Base-by-base conservation (phyloP, 768 basidiomycete species). In the Cyathus striatus region DNA sequence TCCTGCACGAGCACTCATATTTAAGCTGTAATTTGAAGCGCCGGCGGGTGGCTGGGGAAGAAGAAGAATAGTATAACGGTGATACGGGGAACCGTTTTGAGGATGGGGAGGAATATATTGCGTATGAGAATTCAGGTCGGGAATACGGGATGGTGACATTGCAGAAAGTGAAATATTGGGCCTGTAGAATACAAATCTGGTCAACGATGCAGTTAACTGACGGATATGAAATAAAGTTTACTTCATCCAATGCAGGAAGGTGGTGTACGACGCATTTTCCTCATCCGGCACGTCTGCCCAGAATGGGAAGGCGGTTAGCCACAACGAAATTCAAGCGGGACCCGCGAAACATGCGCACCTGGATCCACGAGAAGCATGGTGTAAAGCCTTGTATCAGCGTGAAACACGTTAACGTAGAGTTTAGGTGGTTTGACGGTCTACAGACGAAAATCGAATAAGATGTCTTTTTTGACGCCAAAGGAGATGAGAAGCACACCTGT, bases 21-120 rank as follows among this genome's bases (percentile, higher is more conserved):
- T 65, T 33, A 60, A 60, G 25, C 63, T 59, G 52, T 72, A 67
- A 23, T 55, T 52, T 14, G 53, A 43, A 2, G 48, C 50, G n/a
- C 48, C 60, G 25, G 61, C 49, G 7, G 71, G 64, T 23, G 76
- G 70, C 52, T 95, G 91, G 7, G 79, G 82, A 37, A 94, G 72
- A 22, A 95, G 67, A 22, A 95, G 67, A 34, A 85, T 51, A 6
- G 81, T 77, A 61, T 95, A 96, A 48, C 95, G 90, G 64, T 99
- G 95, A 63, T 90, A 92, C 0, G 81, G 79, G 9, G 92, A 86
- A 39, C 93, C 92, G 26, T 77, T 76, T 58, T 91, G 87, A 3
- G 95, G 95, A 51, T 96, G 92, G 3, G 94, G 96, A 4, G 95
- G 88, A 49, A 94, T 69, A 61, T 94, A 97, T 20, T 67, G 65